phyloP scores from a whole-genome alignment of 805 yeast species.

The Blastobotrys robertii region DNA sequence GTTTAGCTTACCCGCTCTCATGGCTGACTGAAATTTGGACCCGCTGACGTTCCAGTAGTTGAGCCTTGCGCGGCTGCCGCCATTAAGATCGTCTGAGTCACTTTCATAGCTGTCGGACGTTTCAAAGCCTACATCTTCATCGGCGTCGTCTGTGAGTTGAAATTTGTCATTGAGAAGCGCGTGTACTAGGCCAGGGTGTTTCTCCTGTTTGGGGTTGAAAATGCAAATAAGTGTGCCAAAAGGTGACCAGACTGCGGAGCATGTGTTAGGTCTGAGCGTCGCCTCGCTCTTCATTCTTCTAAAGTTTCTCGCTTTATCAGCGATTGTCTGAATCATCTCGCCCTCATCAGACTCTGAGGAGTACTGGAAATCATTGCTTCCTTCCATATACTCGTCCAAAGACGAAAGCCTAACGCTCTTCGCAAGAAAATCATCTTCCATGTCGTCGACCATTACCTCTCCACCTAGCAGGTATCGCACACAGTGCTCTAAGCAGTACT shows the following conservation, averaged over 20 bases:
- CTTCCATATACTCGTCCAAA: not conserved
- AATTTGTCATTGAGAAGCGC: too few relatives aligned
- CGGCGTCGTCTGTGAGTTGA: slow-evolving; percentile 14
- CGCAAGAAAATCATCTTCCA: slow-evolving; percentile 2
- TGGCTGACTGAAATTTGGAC: too few relatives aligned
- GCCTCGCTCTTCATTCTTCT: not conserved
- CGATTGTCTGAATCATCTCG: slow-evolving; percentile 21
- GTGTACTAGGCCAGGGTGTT: not conserved
- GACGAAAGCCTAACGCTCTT: not conserved
- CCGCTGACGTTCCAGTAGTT: too few relatives aligned
- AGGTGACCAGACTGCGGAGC: slow-evolving; percentile 84
- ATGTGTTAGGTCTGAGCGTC: slow-evolving; percentile 82
- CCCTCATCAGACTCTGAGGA: slow-evolving; percentile 12
- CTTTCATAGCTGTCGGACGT: slow-evolving; percentile 23
- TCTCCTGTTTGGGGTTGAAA: slow-evolving; percentile 45
- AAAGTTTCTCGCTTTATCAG: too few relatives aligned
- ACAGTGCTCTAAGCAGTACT: slow-evolving; percentile 73
- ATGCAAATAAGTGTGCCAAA: slow-evolving; percentile 76
- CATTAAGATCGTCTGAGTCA: slow-evolving; percentile 30
- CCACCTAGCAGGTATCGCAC: slow-evolving; percentile 77
- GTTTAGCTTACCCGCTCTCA: too few relatives aligned
- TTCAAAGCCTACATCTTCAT: too few relatives aligned
- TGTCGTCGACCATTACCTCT: slow-evolving; percentile 16
- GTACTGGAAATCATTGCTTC: slow-evolving; percentile 1
- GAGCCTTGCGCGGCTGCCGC: slow-evolving; percentile 4